A percentile compares a stretch with the other conserved stretches of the same genome.
phyloP scores from a whole-genome alignment of 345 rosid species.

The Eucalyptus regnans region DNA sequence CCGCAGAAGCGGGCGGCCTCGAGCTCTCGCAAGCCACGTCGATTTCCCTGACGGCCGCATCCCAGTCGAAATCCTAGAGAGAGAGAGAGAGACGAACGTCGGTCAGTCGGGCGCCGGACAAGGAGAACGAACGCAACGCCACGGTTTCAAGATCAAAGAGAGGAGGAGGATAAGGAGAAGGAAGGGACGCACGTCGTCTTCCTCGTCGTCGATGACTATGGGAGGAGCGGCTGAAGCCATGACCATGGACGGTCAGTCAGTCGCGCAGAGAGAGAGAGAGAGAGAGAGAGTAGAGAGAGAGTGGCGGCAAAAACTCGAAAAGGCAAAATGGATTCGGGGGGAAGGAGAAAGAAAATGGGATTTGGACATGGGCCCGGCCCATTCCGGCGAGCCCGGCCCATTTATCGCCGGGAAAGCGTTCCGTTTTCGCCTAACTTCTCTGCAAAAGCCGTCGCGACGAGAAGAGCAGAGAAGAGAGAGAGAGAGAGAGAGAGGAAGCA shows the following conservation, averaged over 20 bases:
- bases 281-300: not conserved
- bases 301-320: conserved; percentile 28
- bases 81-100: not conserved
- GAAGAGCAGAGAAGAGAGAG: not conserved
- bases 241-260: not conserved
- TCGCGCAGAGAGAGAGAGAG: not conserved
- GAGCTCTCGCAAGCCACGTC: conserved; percentile 47
- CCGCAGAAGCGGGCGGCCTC: conserved; percentile 13
- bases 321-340: not conserved
- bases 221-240: conserved; percentile 28
- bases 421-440: not conserved
- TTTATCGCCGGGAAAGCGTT: not conserved
- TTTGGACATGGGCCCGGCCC: not conserved
- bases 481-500: not conserved
- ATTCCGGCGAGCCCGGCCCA: not conserved
- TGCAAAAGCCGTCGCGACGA: not conserved
- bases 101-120: not conserved
- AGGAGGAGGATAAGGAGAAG: not conserved
- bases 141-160: not conserved
- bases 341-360: not conserved
- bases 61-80: conserved; percentile 78
- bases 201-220: conserved; percentile 15
- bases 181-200: conserved; percentile 29
- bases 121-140: not conserved
- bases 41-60: conserved; percentile 82